Evolutionary conservation across 1,284 basidiomycete genomes (phyloP).

Genomic region (Ustilago lituana): DNA sequence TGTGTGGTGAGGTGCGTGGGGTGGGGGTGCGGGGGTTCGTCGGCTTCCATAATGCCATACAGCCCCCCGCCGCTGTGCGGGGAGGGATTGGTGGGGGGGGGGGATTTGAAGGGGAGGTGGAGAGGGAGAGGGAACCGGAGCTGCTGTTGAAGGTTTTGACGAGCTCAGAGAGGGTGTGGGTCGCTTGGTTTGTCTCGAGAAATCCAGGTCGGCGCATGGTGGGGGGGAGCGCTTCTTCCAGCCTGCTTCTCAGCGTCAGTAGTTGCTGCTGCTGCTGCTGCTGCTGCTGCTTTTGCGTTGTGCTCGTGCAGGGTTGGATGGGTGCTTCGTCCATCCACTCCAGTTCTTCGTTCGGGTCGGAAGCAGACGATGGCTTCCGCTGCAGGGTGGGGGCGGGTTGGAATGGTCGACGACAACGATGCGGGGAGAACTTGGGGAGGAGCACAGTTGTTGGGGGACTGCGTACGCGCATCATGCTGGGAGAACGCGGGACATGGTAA

Average conservation of each 20-base stretch:
- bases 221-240: slow-evolving; percentile 9
- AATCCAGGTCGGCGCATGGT: slow-evolving; percentile 23
- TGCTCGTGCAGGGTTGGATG: background rate
- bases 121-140: slow-evolving; percentile 19
- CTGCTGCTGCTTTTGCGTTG: no score
- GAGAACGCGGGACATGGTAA: slow-evolving; percentile 1
- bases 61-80: background rate
- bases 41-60: slow-evolving; percentile 30
- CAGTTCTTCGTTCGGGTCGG: background rate
- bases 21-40: slow-evolving; percentile 1
- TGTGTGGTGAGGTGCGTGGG: slow-evolving; percentile 1
- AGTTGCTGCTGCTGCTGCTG: no score
- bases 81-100: no score
- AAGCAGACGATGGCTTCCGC: slow-evolving; percentile 10
- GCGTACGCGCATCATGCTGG: slow-evolving; percentile 6
- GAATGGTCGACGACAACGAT: no score
- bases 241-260: background rate
- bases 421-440: slow-evolving; percentile 24
- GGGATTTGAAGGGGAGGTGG: background rate
- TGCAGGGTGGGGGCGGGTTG: background rate
- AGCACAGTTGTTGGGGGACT: slow-evolving; percentile 21
- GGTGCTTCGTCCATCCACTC: slow-evolving; percentile 7
- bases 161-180: slow-evolving; percentile 26
- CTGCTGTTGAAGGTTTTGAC: slow-evolving; percentile 26
- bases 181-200: slow-evolving; percentile 36